Percentiles rank a stretch among this genome's conserved stretches.
These are phyloP conservation scores for Multifurca ochricompacta DNA, from an alignment of 768 basidiomycete species.

Conservation along the genomic window DNA sequence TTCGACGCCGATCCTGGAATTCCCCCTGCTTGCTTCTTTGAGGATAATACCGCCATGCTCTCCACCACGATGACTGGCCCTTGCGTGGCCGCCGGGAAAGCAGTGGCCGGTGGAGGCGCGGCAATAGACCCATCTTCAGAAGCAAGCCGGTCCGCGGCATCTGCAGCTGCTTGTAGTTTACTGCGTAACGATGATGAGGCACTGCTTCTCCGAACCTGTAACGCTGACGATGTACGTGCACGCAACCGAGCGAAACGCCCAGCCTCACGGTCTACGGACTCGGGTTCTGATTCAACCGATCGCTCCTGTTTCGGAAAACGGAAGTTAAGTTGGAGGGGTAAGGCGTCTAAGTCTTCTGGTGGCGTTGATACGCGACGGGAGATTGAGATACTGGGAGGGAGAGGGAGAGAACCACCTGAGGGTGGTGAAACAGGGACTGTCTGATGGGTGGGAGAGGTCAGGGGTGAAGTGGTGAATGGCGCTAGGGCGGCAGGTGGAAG, in stretches of 20 bases:
- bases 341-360: not conserved
- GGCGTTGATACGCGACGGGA: not conserved
- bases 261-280: constrained; percentile 10
- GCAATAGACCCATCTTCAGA: not conserved
- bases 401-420: not conserved
- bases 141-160: constrained; percentile 4
- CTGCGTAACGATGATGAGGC: constrained; percentile 12
- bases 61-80: not conserved
- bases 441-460: not conserved
- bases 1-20: no score
- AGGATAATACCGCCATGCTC: no score
- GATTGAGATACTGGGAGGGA: constrained; percentile 1
- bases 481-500: not conserved
- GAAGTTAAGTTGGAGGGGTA: constrained; percentile 8
- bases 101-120: not conserved
- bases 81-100: not conserved
- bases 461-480: constrained; percentile 8
- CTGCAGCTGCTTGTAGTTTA: constrained; percentile 8
- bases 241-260: constrained; percentile 5
- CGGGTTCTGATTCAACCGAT: constrained; percentile 4
- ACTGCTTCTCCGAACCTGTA: constrained; percentile 2
- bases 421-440: not conserved
- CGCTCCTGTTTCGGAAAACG: constrained; percentile 15
- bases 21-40: no score
- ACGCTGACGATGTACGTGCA: not conserved